A percentile compares a stretch with the other conserved stretches of the same genome.
Evolutionary conservation across 768 basidiomycete genomes (phyloP).

Genomic region (Sarcodon sp.): DNA sequence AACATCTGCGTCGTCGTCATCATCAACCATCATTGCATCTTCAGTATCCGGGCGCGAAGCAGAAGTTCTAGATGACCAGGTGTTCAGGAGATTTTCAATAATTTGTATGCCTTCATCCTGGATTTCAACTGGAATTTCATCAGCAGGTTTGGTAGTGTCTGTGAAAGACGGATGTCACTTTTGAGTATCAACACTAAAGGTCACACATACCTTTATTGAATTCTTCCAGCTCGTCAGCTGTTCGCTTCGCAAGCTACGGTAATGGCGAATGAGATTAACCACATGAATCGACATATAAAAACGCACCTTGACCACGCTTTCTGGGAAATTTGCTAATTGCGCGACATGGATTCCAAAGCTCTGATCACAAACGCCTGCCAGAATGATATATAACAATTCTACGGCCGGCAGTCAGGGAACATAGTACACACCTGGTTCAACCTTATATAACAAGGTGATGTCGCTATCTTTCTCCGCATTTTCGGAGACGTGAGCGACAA

Average conservation of each 20-base stretch:
- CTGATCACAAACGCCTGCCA: constrained; percentile 80
- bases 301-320: constrained; percentile 76
- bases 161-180: constrained; percentile 2
- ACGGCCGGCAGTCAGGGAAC: background rate
- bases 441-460: constrained; percentile 70
- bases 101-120: constrained; percentile 71
- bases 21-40: constrained; percentile 38
- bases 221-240: constrained; percentile 86
- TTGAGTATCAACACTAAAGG: background rate
- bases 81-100: constrained; percentile 63
- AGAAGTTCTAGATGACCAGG: constrained; percentile 39
- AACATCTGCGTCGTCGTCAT: constrained; percentile 20
- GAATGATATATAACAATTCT: background rate
- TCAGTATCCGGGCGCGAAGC: constrained; percentile 23
- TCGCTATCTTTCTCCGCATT: constrained; percentile 41
- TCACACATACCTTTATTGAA: constrained; percentile 41
- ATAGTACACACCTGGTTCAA: constrained; percentile 52
- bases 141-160: constrained; percentile 17
- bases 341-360: constrained; percentile 99
- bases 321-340: constrained; percentile 93
- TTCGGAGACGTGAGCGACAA: constrained; percentile 79
- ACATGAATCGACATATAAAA: background rate
- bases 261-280: background rate
- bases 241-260: constrained; percentile 71
- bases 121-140: constrained; percentile 41